Percentiles rank a stretch among this genome's conserved stretches.
These are phyloP conservation scores for Adansonia gregorii DNA, from an alignment of 441 rosid genomes.

Conservation along the genomic window DNA sequence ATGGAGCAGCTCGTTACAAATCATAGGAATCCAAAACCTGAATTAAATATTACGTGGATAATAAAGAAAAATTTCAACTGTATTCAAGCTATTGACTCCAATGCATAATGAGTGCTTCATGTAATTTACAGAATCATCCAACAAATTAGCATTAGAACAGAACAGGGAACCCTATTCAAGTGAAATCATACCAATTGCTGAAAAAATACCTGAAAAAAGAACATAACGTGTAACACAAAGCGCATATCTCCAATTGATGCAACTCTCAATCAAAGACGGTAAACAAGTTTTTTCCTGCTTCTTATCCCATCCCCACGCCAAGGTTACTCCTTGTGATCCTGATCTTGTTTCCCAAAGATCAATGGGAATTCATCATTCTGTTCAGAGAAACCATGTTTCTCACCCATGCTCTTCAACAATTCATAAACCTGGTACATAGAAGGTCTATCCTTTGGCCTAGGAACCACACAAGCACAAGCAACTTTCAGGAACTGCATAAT, in stretches of 20 bases:
- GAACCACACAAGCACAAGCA: constrained; percentile 62
- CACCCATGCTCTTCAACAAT: constrained; percentile 55
- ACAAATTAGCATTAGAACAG: constrained; percentile 33
- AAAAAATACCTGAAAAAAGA: constrained; percentile 17
- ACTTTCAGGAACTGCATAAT: constrained; percentile 52
- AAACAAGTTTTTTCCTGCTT: neutral
- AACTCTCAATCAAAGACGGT: neutral
- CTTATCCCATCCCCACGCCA: neutral
- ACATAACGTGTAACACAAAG: constrained; percentile 29
- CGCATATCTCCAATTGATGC: constrained; percentile 29
- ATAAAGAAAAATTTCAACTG: constrained; percentile 26
- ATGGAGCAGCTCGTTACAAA: neutral
- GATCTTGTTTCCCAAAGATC: constrained; percentile 47
- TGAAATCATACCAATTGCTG: constrained; percentile 32
- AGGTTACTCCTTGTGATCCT: constrained; percentile 35
- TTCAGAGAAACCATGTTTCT: constrained; percentile 51
- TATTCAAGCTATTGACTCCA: constrained; percentile 29
- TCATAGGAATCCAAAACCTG: constrained; percentile 22
- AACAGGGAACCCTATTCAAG: constrained; percentile 30
- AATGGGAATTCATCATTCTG: constrained; percentile 59
- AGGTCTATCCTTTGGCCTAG: constrained; percentile 74
- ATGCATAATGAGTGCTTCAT: constrained; percentile 30
- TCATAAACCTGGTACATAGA: constrained; percentile 60
- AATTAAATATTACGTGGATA: neutral
- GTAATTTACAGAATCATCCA: constrained; percentile 43